Evolutionary conservation across 1,284 basidiomycete species (phyloP).

Genomic region (Tilletia indica): DNA sequence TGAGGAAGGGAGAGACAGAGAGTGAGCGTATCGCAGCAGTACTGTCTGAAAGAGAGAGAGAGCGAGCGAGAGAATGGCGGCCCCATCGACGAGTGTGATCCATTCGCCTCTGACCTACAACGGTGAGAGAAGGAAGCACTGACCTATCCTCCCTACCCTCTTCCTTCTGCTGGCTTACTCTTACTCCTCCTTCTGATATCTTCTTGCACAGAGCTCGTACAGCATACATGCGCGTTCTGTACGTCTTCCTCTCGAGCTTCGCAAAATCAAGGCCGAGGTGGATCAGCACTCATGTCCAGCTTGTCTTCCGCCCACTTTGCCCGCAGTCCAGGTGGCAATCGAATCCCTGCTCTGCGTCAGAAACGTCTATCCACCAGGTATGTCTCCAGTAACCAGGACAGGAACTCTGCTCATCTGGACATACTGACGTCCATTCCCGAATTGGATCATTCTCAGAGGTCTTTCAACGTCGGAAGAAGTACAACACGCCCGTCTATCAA

Average conservation of each 20-base stretch:
- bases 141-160: not conserved
- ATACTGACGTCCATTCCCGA: too few species aligned
- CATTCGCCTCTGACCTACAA: conserved; percentile 16
- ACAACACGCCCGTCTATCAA: conserved; percentile 17
- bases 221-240: conserved; percentile 8
- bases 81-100: conserved; percentile 1
- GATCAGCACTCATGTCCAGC: not conserved
- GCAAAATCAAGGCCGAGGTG: not conserved
- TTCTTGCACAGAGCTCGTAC: not conserved
- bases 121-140: conserved; percentile 1
- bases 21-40: too few species aligned
- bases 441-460: conserved; percentile 3
- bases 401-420: not conserved
- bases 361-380: conserved; percentile 17
- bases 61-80: not conserved
- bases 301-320: not conserved
- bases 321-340: conserved; percentile 15
- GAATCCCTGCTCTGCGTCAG: conserved; percentile 12
- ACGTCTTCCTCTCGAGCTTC: not conserved
- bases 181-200: not conserved
- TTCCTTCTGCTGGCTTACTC: not conserved
- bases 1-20: not conserved
- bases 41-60: not conserved
- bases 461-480: conserved; percentile 14
- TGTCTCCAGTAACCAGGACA: not conserved